Conservation (phyloP, 163 green algal genomes). For the Smithsoniella earleae region DNA sequence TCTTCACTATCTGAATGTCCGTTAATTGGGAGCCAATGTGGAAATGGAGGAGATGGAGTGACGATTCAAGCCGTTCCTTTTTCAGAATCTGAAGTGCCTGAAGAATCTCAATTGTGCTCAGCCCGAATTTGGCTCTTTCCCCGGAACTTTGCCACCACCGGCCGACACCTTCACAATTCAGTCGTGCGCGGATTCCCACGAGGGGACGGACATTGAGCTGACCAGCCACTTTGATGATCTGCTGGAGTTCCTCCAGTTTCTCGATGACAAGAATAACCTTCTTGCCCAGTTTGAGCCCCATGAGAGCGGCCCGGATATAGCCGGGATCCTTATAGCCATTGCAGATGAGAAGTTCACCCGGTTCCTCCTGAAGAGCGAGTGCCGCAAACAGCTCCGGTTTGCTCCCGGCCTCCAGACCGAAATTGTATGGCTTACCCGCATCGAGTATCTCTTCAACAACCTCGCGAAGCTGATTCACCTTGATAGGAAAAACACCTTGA, state of each 20-base stretch:
- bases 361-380: conserved; percentile 33
- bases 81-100: too few relatives aligned
- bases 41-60: too few relatives aligned
- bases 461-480: neutral
- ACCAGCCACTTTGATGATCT: conserved; percentile 30
- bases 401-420: conserved; percentile 39
- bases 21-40: conserved; percentile 26
- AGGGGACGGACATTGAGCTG: conserved; percentile 32
- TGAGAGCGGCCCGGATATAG: conserved; percentile 37
- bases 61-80: too few relatives aligned
- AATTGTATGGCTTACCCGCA: neutral
- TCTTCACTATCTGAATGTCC: conserved; percentile 34
- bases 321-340: conserved; percentile 45
- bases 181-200: conserved; percentile 42
- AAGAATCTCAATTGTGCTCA: conserved; percentile 41
- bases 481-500: neutral
- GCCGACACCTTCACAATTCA: conserved; percentile 37
- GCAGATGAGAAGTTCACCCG: conserved; percentile 36
- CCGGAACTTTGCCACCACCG: conserved; percentile 49
- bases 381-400: conserved; percentile 32
- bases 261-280: conserved; percentile 40
- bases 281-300: conserved; percentile 18
- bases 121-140: conserved; percentile 45
- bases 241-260: conserved; percentile 34
- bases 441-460: neutral